phyloP scores from a whole-genome alignment of 805 yeast species.

The Saccharomyces eubayanus region DNA sequence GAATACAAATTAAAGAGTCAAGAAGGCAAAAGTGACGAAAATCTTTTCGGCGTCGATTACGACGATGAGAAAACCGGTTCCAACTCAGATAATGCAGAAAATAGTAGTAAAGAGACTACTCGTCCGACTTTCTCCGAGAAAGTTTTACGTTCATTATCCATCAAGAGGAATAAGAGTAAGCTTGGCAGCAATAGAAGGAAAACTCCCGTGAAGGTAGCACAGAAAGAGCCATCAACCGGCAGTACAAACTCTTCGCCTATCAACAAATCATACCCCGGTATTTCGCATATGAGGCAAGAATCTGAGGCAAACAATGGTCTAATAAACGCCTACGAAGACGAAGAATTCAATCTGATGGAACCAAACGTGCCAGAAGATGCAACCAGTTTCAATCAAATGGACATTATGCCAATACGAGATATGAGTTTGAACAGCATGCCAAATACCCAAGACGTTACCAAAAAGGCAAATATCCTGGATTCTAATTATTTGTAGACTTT shows the following conservation, averaged over 20 bases:
- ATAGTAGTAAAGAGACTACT: slow-evolving; percentile 5
- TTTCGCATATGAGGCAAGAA: slow-evolving; percentile 17
- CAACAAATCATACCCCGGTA: slow-evolving; percentile 20
- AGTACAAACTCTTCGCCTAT: neutral
- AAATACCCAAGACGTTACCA: slow-evolving; percentile 7
- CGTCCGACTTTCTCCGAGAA: slow-evolving; percentile 16
- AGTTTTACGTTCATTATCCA: slow-evolving; percentile 19
- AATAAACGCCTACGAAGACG: slow-evolving; percentile 20
- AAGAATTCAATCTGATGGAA: slow-evolving; percentile 9
- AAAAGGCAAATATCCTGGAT: slow-evolving; percentile 10
- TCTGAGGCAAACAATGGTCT: slow-evolving; percentile 27
- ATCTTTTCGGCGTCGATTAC: slow-evolving; percentile 2
- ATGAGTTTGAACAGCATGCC: slow-evolving; percentile 15
- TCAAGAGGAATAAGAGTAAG: slow-evolving; percentile 6
- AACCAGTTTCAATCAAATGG: neutral
- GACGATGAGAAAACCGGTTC: slow-evolving; percentile 13
- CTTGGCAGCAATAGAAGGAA: neutral
- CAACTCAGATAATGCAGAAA: slow-evolving; percentile 9
- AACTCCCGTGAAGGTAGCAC: neutral
- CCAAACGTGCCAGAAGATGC: slow-evolving; percentile 9
- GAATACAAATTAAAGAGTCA: slow-evolving; percentile 43
- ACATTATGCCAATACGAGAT: slow-evolving; percentile 15
- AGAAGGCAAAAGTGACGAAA: neutral
- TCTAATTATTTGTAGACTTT: slow-evolving; percentile 1
- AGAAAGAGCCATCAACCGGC: neutral